Base-by-base conservation (phyloP, 129 eudicot genomes). In the Centrapalus pauciflorus region DNA sequence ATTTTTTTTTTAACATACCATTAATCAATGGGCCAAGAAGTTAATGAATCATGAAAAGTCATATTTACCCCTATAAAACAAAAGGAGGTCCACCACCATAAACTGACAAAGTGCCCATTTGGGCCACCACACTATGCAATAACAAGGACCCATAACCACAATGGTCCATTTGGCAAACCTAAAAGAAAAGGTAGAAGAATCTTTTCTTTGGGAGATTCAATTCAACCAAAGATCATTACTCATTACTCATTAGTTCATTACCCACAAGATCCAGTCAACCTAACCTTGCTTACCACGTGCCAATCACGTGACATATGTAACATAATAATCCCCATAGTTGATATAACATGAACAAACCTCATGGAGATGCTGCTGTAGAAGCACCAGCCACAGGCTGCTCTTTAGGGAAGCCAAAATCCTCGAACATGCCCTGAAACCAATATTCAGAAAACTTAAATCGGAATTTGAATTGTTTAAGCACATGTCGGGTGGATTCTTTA, bases 401-500 rank as follows among this genome's bases (percentile, higher is more conserved):
- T 57, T 78, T 70, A 1, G 87, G 89, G 73, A 92, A 92, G 48
- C 98, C 98, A 63, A 79, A 85, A 60, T 88, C 74, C 70, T 77
- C 73, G 60, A 92, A 88, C 67, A 92, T 32, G 62, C 87, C 98
- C 98, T 92, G 82, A 58, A 34, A 69, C 40, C 43, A 85, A 50
- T 23, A 13, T 45, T 52, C 19, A 3, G 46, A 49, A 19, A 72
- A 46, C 26, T 12, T 46, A 24, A 43, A 3, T 45, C n/a, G n/a
- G 49, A 63, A 28, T 34, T 32, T 2, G 13, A 40, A 5, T 66
- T 43, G n/a, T 12, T 62, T 63, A 38, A 11, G 24, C n/a, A 26
- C n/a, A 58, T 56, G 62, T 55, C n/a, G 13, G 64, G 45, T 30
- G 17, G 17, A 7, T 30, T 58, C 27, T n/a, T n/a, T n/a, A n/a